phyloP scores from a whole-genome alignment of 805 yeast species.

The Zygoascus bituminiphila region DNA sequence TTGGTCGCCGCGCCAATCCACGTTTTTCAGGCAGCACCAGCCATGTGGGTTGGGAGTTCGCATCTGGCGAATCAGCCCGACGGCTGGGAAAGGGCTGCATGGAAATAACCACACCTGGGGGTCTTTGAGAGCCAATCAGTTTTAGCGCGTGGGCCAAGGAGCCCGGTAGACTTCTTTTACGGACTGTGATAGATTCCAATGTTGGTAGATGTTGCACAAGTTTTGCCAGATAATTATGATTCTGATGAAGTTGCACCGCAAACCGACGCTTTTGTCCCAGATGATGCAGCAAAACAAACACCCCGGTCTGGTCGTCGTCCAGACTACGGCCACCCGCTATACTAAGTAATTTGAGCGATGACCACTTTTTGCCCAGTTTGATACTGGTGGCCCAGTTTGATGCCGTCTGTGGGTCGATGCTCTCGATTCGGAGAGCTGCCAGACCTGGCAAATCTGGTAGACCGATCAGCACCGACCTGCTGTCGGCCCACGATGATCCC shows the following conservation, averaged over 20 bases:
- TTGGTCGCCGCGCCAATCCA: neutral
- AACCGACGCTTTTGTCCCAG: too few relatives aligned
- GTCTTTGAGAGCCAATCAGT: neutral
- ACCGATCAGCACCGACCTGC: neutral
- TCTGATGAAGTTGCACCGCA: too few relatives aligned
- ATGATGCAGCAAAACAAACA: neutral
- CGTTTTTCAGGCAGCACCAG: neutral
- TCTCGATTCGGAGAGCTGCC: neutral
- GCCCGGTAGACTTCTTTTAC: neutral
- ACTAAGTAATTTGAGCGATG: neutral
- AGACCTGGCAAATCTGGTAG: conserved; percentile 1
- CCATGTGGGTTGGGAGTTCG: conserved; percentile 1
- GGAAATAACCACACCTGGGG: neutral
- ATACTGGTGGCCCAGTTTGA: neutral
- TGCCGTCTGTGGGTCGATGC: neutral
- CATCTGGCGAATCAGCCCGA: neutral
- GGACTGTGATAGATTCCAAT: too few relatives aligned
- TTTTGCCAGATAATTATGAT: too few relatives aligned
- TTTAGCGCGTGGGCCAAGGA: neutral
- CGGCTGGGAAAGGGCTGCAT: neutral
- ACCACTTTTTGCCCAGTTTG: neutral
- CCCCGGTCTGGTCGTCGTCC: neutral
- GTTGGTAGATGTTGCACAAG: too few relatives aligned
- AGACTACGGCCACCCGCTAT: neutral
- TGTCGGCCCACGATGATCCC: neutral